Evolutionary conservation across 1,139 yeast species (phyloP).

Genomic region (Saccharomyces hybrid): DNA sequence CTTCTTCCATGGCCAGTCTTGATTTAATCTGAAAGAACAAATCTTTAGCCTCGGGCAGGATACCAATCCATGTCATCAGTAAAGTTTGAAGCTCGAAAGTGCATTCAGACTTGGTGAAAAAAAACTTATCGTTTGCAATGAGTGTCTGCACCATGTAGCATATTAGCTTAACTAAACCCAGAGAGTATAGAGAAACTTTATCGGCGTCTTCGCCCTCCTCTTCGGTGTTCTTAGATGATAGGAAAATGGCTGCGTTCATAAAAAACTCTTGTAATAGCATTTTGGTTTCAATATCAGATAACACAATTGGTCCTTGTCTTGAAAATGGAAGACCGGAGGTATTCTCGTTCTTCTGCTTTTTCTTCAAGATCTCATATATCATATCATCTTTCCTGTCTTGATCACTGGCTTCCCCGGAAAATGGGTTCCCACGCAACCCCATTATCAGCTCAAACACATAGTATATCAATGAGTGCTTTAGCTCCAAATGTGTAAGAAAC

Average conservation of each 20-base stretch:
- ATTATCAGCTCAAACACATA: slow-evolving; percentile 54
- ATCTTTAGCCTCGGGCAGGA: slow-evolving; percentile 39
- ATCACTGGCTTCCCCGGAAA: slow-evolving; percentile 12
- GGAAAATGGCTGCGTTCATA: slow-evolving; percentile 44
- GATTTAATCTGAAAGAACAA: slow-evolving; percentile 33
- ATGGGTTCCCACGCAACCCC: slow-evolving; percentile 43
- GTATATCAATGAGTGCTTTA: slow-evolving; percentile 50
- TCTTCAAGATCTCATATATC: slow-evolving; percentile 1
- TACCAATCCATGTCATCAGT: slow-evolving; percentile 56
- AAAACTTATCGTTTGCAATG: slow-evolving; percentile 40
- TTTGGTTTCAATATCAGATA: slow-evolving; percentile 53
- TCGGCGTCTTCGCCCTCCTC: slow-evolving; percentile 32
- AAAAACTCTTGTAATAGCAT: slow-evolving; percentile 68
- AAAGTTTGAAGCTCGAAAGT: slow-evolving; percentile 50
- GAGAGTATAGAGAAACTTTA: slow-evolving; percentile 37
- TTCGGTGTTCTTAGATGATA: slow-evolving; percentile 33
- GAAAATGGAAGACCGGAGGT: slow-evolving; percentile 35
- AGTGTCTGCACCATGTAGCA: slow-evolving; percentile 55
- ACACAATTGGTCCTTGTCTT: slow-evolving; percentile 44
- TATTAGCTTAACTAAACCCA: slow-evolving; percentile 45
- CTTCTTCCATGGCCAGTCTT: slow-evolving; percentile 7
- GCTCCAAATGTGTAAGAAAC: slow-evolving; percentile 52
- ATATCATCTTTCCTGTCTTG: slow-evolving; percentile 13
- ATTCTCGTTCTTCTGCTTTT: not conserved
- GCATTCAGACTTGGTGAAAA: slow-evolving; percentile 41